Evolutionary conservation across 257 asterid genomes (phyloP), one percentile per base, ranked within the genome.

Genomic region (Ilex aquifolium): DNA sequence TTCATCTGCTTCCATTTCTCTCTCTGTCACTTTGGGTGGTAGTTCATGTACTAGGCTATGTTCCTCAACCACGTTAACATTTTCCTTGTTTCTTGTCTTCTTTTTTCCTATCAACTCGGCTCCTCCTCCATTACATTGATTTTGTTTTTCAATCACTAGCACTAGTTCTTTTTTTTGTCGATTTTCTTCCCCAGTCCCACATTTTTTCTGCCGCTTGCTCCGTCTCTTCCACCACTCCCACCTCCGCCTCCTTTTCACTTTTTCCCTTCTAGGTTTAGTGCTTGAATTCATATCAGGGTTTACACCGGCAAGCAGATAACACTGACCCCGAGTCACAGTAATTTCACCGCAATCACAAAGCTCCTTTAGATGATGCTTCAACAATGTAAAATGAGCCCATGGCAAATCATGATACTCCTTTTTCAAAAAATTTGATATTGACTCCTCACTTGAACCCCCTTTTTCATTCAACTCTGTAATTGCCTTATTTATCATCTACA

Each of bases 271-370:
- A 55, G 42, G 36, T 62, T 56, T 51, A 57, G 55, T 44, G n/a
- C 65, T 65, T n/a, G 50, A 21, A n/a, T 61, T 56, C 32, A 36
- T 54, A 40, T 17, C 52, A 29, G 65, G 31, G 13, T 30, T 44
- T 52, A 69, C 66, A 49, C 60, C 67, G 15, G 76, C 65, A 66
- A 75, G 75, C 56, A 54, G 59, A 49, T 83, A 83, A 64, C 64
- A 74, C 55, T 65, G 58, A 29, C 64, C 56, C 56, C 60, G 16
- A 29, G 61, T 21, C 60, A 60, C 53, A 15, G 27, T 10, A 60
- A 8, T 46, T 14, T 46, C 52, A 59, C 42, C 31, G 29, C 52
- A 29, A n/a, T 32, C 52, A 31, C 15, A 57, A 4, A 40, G 59
- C 59, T 6, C 12, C 30, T 48, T 32, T 12, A 44, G 31, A 29